These are phyloP conservation scores for Leccinum broughii DNA, from an alignment of 768 basidiomycete species.

Conservation along the genomic window DNA sequence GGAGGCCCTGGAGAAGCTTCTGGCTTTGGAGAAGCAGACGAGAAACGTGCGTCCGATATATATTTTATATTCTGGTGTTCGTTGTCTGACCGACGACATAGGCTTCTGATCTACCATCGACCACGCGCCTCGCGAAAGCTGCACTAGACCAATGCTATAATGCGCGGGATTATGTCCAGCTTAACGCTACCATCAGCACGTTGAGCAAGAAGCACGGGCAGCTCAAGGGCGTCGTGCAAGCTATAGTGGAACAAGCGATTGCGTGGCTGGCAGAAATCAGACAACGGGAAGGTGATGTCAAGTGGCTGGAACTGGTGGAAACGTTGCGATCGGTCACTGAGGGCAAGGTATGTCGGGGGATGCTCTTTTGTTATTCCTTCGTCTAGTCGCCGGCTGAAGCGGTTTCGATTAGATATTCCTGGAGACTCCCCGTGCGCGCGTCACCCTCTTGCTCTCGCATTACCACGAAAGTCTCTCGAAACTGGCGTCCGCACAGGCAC, in stretches of 20 bases:
- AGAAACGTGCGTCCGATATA: too few species aligned
- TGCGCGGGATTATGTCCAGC: slow-evolving; percentile 62
- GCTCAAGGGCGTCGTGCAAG: slow-evolving; percentile 83
- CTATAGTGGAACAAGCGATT: slow-evolving; percentile 86
- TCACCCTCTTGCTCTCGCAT: slow-evolving; percentile 83
- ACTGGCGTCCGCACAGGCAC: slow-evolving; percentile 40
- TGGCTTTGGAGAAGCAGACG: too few species aligned
- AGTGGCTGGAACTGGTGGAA: slow-evolving; percentile 87
- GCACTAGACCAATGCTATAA: slow-evolving; percentile 72
- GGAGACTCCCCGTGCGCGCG: slow-evolving; percentile 93
- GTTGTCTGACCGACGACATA: slow-evolving; percentile 31
- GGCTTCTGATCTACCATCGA: slow-evolving; percentile 94
- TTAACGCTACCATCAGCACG: slow-evolving; percentile 67
- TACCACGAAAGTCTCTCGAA: slow-evolving; percentile 76
- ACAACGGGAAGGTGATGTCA: slow-evolving; percentile 61
- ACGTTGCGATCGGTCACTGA: slow-evolving; percentile 91
- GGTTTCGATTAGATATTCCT: slow-evolving; percentile 74
- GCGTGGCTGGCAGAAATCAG: slow-evolving; percentile 79
- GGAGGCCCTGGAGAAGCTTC: too few species aligned
- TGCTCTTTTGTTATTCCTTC: neutral
- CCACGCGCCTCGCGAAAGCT: slow-evolving; percentile 78
- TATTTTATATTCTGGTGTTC: too few species aligned
- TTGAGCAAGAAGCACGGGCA: slow-evolving; percentile 98
- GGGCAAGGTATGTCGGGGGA: slow-evolving; percentile 72
- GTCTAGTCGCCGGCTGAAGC: neutral